Evolutionary conservation across 768 basidiomycete species (phyloP).

Genomic region (Auriscalpium microsporum): DNA sequence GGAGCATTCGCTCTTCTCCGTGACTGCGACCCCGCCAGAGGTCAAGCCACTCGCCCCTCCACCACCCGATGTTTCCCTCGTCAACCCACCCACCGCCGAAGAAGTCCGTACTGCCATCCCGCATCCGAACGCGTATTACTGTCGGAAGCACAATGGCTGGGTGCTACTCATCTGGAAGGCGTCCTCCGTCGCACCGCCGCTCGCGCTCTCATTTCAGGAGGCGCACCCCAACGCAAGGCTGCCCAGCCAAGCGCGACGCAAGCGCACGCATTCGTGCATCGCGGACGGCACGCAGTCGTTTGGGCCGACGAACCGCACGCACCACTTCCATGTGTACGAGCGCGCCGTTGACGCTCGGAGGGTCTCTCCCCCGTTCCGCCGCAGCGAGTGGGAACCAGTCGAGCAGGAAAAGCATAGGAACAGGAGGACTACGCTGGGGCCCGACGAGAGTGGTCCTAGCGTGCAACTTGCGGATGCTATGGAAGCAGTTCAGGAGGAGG

Average conservation of each 20-base stretch:
- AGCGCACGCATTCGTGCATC: conserved; percentile 43
- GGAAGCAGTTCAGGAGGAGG: conserved; percentile 30
- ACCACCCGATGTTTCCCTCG: conserved; percentile 17
- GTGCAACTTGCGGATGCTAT: background rate
- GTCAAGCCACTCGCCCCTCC: conserved; percentile 18
- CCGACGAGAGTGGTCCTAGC: background rate
- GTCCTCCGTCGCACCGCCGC: conserved; percentile 51
- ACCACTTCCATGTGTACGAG: conserved; percentile 75
- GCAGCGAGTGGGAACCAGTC: conserved; percentile 49
- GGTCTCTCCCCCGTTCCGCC: conserved; percentile 52
- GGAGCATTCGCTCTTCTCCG: conserved; percentile 62
- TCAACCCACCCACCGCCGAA: conserved; percentile 41
- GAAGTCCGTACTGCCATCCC: conserved; percentile 66
- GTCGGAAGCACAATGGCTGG: conserved; percentile 78
- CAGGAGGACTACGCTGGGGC: conserved; percentile 35
- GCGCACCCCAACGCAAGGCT: conserved; percentile 32
- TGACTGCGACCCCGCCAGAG: conserved; percentile 35
- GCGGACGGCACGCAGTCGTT: conserved; percentile 40
- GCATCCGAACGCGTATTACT: conserved; percentile 79
- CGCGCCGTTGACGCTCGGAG: conserved; percentile 62
- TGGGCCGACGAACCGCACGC: conserved; percentile 49
- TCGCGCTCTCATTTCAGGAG: conserved; percentile 45
- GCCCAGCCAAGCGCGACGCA: conserved; percentile 46
- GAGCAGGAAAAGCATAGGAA: conserved; percentile 44
- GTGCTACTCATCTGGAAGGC: conserved; percentile 65